Percentiles rank a stretch among this genome's conserved stretches.
phyloP scores from a whole-genome alignment of 2,329 filamentous ascomycete genomes.

The Diplodia intermedia region DNA sequence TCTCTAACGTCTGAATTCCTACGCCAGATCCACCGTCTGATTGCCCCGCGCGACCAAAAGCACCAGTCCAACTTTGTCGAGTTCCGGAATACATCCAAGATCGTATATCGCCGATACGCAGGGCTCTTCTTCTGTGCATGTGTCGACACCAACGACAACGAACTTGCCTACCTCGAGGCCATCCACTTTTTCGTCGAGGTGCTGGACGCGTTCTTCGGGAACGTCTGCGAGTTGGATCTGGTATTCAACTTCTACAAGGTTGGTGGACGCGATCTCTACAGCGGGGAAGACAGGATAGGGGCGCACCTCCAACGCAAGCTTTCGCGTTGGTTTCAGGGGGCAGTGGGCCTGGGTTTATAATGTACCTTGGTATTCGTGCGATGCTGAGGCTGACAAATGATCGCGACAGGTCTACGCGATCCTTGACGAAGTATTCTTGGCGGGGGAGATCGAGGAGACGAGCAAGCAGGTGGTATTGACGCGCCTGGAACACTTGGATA shows the following conservation, averaged over 20 bases:
- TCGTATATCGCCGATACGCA: slow-evolving; percentile 96
- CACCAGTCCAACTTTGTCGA: slow-evolving; percentile 99
- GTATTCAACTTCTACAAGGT: slow-evolving; percentile 76
- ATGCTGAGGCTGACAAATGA: slow-evolving; percentile 34
- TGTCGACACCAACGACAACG: slow-evolving; percentile 98
- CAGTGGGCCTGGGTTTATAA: not conserved
- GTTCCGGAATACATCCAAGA: slow-evolving; percentile 83
- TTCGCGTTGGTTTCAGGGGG: not conserved
- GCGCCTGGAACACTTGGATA: slow-evolving; percentile 91
- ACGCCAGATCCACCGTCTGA: slow-evolving; percentile 88
- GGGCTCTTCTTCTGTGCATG: slow-evolving; percentile 99
- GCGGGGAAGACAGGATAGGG: not conserved
- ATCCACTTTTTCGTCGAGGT: slow-evolving; percentile 99
- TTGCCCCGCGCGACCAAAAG: slow-evolving; percentile 96
- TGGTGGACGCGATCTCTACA: slow-evolving; percentile 37
- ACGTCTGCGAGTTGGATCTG: slow-evolving; percentile 97
- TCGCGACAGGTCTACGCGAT: slow-evolving; percentile 84
- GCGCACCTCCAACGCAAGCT: not conserved
- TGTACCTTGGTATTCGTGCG: not conserved
- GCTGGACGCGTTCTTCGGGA: slow-evolving; percentile 97
- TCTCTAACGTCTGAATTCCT: slow-evolving; percentile 1
- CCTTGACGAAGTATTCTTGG: slow-evolving; percentile 95
- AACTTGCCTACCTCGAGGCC: slow-evolving; percentile 93
- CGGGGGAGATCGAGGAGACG: slow-evolving; percentile 97
- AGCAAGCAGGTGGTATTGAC: slow-evolving; percentile 98